These are phyloP conservation scores for Pleurotus platypus DNA, from an alignment of 768 basidiomycete species.

Conservation along the genomic window DNA sequence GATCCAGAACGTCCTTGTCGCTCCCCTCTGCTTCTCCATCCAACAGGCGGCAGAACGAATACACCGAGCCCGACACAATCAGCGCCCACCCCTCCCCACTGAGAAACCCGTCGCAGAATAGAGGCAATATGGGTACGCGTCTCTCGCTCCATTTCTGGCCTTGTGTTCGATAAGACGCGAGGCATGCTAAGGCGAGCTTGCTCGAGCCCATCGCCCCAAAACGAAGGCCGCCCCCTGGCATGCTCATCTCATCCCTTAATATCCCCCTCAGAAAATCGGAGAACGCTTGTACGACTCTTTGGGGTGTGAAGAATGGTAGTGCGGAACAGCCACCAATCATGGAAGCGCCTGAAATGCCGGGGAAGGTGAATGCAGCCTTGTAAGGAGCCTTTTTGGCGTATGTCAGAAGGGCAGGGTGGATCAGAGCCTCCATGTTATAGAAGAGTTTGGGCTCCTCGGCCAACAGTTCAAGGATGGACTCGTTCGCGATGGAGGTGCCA, in stretches of 20 bases:
- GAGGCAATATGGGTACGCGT: not conserved
- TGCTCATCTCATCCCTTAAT: not conserved
- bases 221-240: not conserved
- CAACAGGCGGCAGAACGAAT: not conserved
- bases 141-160: not conserved
- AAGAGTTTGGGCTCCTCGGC: constrained; percentile 21
- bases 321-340: not conserved
- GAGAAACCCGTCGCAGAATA: not conserved
- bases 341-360: not conserved
- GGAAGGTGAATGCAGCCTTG: not conserved
- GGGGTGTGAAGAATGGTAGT: constrained; percentile 2
- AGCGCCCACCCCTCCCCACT: not conserved
- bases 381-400: not conserved
- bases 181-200: not conserved
- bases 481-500: constrained; percentile 17
- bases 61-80: not conserved
- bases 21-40: not conserved
- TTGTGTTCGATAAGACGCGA: not conserved
- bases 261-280: not conserved
- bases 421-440: constrained; percentile 20
- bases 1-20: not conserved
- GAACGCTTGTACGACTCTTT: not conserved
- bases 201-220: not conserved
- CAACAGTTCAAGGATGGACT: constrained; percentile 20
- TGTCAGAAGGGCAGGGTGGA: constrained; percentile 22